Evolutionary conservation across 2,329 filamentous ascomycete species (phyloP).

Genomic region (Fonsecaea multimorphosa): DNA sequence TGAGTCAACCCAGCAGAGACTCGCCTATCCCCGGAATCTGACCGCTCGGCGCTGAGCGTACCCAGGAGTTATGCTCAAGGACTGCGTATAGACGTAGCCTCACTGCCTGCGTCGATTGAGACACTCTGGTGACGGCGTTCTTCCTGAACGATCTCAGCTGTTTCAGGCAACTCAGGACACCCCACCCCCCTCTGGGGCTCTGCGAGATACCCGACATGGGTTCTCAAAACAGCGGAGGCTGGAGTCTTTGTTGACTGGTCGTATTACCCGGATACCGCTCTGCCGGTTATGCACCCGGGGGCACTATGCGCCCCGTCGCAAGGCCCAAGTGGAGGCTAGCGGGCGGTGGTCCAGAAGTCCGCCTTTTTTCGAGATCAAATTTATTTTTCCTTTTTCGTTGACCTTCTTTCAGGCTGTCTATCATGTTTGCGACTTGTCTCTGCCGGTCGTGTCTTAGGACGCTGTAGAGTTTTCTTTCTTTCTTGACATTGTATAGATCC

Average conservation of each 20-base stretch:
- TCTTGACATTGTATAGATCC: not conserved
- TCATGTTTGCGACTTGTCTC: not conserved
- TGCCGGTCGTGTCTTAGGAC: not conserved
- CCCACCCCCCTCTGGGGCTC: constrained; percentile 5
- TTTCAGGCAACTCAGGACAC: constrained; percentile 7
- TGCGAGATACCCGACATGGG: constrained; percentile 14
- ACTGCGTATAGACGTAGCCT: not conserved
- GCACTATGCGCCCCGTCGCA: not conserved
- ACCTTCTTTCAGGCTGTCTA: not conserved
- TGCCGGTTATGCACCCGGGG: no score
- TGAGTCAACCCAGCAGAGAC: not conserved
- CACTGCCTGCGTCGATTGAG: not conserved
- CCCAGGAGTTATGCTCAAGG: not conserved
- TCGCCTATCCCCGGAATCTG: not conserved
- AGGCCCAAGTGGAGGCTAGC: not conserved
- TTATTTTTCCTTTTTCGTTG: not conserved
- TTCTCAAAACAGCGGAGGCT: not conserved
- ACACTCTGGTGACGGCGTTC: not conserved
- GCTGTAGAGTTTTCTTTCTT: not conserved
- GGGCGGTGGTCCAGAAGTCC: not conserved
- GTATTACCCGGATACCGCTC: not conserved
- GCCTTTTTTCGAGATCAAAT: not conserved
- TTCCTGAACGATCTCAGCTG: constrained; percentile 1
- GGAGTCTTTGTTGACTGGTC: constrained; percentile 7
- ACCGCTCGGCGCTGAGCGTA: not conserved